Evolutionary conservation across 768 basidiomycete species (phyloP), one percentile per base, ranked within the genome.

Genomic region (Serendipita sp.): DNA sequence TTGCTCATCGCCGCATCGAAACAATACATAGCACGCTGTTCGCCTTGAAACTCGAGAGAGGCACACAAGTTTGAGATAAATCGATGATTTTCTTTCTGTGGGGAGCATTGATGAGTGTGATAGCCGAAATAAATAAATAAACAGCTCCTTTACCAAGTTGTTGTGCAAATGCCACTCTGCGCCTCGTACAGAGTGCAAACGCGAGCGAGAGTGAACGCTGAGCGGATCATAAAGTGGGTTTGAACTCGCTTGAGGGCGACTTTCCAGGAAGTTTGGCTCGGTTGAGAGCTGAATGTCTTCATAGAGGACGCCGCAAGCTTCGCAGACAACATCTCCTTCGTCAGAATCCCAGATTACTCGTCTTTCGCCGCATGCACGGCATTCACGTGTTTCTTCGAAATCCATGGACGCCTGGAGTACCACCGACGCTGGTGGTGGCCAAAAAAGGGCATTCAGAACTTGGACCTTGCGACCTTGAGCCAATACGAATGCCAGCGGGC

Each of bases 1-100:
- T 23, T 23, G 23, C 23, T 23, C 81, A 84, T 88, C 30, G 82
- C 81, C 68, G 85, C 83, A 74, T 81, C 80, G 74, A 91, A 91
- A 32, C 91, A 73, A 64, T 78, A 77, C 66, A 79, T 80, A 11
- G 85, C 85, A 68, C 89, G 86, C 68, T 60, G 28, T n/a, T n/a
- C n/a, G 11, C 56, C 30, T n/a, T 36, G 16, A 36, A 60, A 60
- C 16, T n/a, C 56, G 1, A 60, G 28, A 4, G 56, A 32, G 16
- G 18, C n/a, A 3, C 56, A 60, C 8, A 60, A 30, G n/a, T 60
- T 60, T 8, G 18, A 36, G 4, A 60, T 60, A 10, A 60, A n/a
- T 60, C 36, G 28, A 28, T 35, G 18, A n/a, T 60, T 32, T 60
- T 28, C 34, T 60, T 38, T 28, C 56, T 60, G 36, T 38, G 1